These are phyloP conservation scores for Trichoderma atroviride DNA, from an alignment of 2,329 filamentous ascomycete species.

Conservation along the genomic window DNA sequence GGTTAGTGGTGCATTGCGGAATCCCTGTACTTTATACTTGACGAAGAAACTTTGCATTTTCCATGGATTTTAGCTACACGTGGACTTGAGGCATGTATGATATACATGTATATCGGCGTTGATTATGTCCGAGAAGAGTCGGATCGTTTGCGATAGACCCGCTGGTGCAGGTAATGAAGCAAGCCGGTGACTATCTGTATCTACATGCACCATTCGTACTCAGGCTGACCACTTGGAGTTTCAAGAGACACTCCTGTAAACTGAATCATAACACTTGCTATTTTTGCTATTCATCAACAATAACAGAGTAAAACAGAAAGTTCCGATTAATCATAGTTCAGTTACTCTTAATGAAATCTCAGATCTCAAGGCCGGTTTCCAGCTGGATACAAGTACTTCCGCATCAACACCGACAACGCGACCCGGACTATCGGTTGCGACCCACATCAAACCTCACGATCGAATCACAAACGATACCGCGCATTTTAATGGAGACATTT, in stretches of 20 bases:
- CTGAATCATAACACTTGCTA: background rate
- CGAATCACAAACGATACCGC: constrained; percentile 4
- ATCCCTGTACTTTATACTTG: background rate
- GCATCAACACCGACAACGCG: background rate
- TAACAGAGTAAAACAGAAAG: background rate
- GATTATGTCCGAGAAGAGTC: background rate
- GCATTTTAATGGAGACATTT: background rate
- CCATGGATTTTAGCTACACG: background rate
- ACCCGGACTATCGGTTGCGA: background rate
- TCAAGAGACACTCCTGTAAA: background rate
- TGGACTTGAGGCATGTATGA: background rate
- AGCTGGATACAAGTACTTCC: background rate
- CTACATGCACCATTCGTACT: too few species aligned
- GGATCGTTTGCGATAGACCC: background rate
- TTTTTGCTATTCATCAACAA: background rate
- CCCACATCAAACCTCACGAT: background rate
- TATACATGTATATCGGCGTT: background rate
- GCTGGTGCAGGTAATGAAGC: background rate
- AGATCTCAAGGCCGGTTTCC: too few species aligned
- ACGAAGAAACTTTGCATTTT: background rate
- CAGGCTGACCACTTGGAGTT: background rate
- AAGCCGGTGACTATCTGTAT: background rate
- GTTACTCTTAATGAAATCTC: background rate
- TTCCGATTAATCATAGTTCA: background rate
- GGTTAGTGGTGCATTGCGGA: background rate